Evolutionary conservation across 306 rosid species (phyloP).

Genomic region (Medicago truncatula): DNA sequence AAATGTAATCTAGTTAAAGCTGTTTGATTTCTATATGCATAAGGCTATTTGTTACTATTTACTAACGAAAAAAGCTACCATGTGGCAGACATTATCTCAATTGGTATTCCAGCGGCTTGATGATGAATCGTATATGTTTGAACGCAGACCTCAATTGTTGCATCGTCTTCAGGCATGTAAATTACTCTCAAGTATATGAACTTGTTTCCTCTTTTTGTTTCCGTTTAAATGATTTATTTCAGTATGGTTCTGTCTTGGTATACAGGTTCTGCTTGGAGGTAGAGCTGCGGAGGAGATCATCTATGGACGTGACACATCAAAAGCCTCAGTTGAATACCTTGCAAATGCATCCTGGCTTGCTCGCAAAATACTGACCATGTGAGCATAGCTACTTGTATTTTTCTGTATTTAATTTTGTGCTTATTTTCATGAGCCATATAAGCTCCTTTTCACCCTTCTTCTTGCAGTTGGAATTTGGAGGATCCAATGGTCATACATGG

Average conservation of each 20-base stretch:
- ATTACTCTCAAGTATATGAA: conserved; percentile 46
- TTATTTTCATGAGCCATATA: conserved; percentile 30
- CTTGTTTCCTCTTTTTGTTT: conserved; percentile 10
- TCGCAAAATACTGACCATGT: conserved; percentile 96
- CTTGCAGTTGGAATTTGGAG: conserved; percentile 93
- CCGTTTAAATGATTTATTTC: conserved; percentile 36
- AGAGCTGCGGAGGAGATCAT: conserved; percentile 98
- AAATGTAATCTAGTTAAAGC: conserved; percentile 21
- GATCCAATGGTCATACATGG: conserved; percentile 93
- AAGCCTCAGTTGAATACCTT: conserved; percentile 86
- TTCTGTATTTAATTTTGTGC: conserved; percentile 11
- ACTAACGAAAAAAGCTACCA: conserved; percentile 24
- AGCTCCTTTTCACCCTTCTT: conserved; percentile 26
- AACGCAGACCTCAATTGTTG: conserved; percentile 82
- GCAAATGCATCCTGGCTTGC: conserved; percentile 99
- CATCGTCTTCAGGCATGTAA: conserved; percentile 88
- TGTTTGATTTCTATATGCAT: conserved; percentile 17
- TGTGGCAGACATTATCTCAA: conserved; percentile 85
- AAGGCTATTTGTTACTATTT: conserved; percentile 18
- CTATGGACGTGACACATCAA: conserved; percentile 92
- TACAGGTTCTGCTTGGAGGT: conserved; percentile 92
- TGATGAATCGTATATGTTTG: conserved; percentile 92
- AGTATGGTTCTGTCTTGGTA: not conserved
- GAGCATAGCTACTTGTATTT: conserved; percentile 39
- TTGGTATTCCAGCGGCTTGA: conserved; percentile 89